Percentiles rank a stretch among this genome's conserved stretches.
Conservation (phyloP, 441 rosid genomes). For the Corymbia calophylla region DNA sequence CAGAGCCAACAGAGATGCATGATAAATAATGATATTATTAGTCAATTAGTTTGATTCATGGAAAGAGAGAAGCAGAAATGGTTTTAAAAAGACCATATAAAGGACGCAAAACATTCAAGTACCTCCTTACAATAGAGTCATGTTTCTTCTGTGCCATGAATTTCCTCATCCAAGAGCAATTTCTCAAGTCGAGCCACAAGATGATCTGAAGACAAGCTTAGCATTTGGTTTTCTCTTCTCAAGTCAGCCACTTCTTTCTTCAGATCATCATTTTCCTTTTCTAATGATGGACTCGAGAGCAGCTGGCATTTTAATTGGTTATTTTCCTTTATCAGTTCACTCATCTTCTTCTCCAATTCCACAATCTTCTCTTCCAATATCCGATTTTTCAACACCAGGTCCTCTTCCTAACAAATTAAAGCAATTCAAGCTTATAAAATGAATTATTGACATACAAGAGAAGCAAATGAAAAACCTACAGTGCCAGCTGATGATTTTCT, state of each 20-base stretch:
- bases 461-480: constrained; percentile 4
- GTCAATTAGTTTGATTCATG: not conserved
- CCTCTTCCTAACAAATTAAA: constrained; percentile 10
- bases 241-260: constrained; percentile 13
- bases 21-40: not conserved
- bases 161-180: not conserved
- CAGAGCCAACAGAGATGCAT: not conserved
- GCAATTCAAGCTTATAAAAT: not conserved
- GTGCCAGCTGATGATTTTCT: not conserved
- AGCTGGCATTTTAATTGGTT: not conserved
- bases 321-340: not conserved
- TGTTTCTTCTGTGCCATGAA: not conserved
- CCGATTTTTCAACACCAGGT: constrained; percentile 3
- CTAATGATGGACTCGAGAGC: not conserved
- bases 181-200: constrained; percentile 11
- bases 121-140: not conserved
- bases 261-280: constrained; percentile 10
- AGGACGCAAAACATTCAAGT: not conserved
- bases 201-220: constrained; percentile 1
- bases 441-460: not conserved
- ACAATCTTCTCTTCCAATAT: constrained; percentile 4
- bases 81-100: not conserved
- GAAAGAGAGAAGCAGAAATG: not conserved
- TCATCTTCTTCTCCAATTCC: constrained; percentile 1
- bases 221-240: constrained; percentile 5